Percentiles rank a stretch among this genome's conserved stretches.
Evolutionary conservation across 1,284 basidiomycete genomes (phyloP).

Genomic region (Cryptococcus floricola): DNA sequence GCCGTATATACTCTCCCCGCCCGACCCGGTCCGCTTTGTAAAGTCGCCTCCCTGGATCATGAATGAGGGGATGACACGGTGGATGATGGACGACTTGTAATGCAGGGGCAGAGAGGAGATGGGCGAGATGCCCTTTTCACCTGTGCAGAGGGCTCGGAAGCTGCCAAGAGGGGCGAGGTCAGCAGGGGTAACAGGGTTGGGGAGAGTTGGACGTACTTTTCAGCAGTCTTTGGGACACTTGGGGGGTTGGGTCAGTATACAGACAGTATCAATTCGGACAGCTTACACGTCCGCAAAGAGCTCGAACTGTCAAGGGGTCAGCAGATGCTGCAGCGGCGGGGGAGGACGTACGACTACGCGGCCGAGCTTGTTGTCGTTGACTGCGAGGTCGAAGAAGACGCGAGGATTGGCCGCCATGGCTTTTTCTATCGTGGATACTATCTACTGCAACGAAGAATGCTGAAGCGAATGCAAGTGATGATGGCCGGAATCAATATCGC

Average conservation of each 20-base stretch:
- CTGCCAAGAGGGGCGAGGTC: no score
- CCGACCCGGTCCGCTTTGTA: slow-evolving; percentile 55
- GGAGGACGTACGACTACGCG: slow-evolving; percentile 56
- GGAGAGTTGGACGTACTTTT: no score
- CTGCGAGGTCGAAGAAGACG: slow-evolving; percentile 69
- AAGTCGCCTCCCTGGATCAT: slow-evolving; percentile 81
- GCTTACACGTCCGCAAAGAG: slow-evolving; percentile 59
- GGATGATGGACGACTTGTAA: slow-evolving; percentile 75
- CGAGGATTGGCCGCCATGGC: slow-evolving; percentile 42
- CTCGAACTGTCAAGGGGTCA: slow-evolving; percentile 60
- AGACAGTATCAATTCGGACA: background rate
- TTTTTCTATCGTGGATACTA: background rate
- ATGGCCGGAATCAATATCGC: background rate
- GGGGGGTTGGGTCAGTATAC: slow-evolving; percentile 31
- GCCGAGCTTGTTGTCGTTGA: slow-evolving; percentile 57
- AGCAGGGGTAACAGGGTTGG: no score
- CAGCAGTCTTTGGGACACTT: slow-evolving; percentile 72
- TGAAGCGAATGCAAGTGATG: background rate
- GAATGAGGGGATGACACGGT: slow-evolving; percentile 75
- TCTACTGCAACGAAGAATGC: background rate
- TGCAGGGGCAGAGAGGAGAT: slow-evolving; percentile 64
- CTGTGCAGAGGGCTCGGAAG: slow-evolving; percentile 83
- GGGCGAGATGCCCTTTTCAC: slow-evolving; percentile 69
- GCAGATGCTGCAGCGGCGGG: background rate
- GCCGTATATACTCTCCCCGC: slow-evolving; percentile 50